Evolutionary conservation across 2,329 filamentous ascomycete genomes (phyloP).

Genomic region (Hypoxylon sp.): DNA sequence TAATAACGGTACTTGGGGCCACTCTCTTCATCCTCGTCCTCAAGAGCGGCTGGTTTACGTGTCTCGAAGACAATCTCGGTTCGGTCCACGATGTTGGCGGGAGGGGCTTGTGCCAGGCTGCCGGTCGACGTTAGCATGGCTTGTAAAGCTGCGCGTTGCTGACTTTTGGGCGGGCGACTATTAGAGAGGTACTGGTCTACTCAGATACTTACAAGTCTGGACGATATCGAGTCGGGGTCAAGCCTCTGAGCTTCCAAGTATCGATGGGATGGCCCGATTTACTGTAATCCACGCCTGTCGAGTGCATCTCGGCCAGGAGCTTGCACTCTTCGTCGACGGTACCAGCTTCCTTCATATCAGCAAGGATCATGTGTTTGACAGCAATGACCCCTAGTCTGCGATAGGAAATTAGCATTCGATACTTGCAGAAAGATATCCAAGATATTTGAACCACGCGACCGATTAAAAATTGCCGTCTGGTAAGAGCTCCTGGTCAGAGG

Average conservation of each 20-base stretch:
- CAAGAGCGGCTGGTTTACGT: conserved; percentile 40
- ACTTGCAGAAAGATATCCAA: background rate
- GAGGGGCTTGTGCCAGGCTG: conserved; percentile 57
- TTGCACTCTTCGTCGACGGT: conserved; percentile 53
- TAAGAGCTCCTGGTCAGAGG: background rate
- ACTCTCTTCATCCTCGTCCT: conserved; percentile 57
- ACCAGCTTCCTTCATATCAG: conserved; percentile 63
- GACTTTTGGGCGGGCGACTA: too few species aligned
- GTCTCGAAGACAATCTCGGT: conserved; percentile 52
- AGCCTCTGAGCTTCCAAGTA: conserved; percentile 52
- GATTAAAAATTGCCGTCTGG: background rate
- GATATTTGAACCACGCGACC: too few species aligned
- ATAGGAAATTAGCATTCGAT: conserved; percentile 8
- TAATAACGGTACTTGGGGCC: conserved; percentile 65
- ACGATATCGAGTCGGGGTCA: conserved; percentile 48
- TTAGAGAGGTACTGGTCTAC: too few species aligned
- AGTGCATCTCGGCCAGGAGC: conserved; percentile 69
- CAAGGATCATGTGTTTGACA: conserved; percentile 67
- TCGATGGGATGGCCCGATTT: conserved; percentile 73
- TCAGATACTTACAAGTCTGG: conserved; percentile 67
- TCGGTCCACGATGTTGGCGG: conserved; percentile 55
- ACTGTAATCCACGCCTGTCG: conserved; percentile 77
- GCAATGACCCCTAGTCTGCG: conserved; percentile 60
- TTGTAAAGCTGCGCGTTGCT: conserved; percentile 19
- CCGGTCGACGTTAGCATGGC: background rate